Evolutionary conservation across 2,329 filamentous ascomycete genomes (phyloP).

Genomic region (Fusarium camptoceras): DNA sequence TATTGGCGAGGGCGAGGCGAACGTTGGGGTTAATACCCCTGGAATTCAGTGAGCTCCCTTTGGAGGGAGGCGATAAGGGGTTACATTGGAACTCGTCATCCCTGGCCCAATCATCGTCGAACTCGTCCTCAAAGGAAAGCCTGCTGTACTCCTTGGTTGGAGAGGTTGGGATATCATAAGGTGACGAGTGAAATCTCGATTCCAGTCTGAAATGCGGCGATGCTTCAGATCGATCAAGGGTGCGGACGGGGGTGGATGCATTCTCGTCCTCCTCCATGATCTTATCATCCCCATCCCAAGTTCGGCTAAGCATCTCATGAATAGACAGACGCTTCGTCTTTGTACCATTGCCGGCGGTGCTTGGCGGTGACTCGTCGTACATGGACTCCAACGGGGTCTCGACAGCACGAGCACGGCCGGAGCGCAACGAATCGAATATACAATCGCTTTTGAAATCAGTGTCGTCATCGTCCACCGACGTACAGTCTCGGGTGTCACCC

Average conservation of each 20-base stretch:
- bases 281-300: slow-evolving; percentile 66
- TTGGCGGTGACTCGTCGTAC: slow-evolving; percentile 82
- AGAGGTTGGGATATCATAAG: slow-evolving; percentile 51
- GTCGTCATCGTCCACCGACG: slow-evolving; percentile 80
- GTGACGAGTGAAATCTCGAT: slow-evolving; percentile 48
- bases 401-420: slow-evolving; percentile 72
- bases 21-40: slow-evolving; percentile 65
- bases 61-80: slow-evolving; percentile 68
- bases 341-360: slow-evolving; percentile 63
- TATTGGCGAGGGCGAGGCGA: slow-evolving; percentile 64
- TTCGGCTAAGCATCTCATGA: slow-evolving; percentile 67
- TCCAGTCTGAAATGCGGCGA: slow-evolving; percentile 48
- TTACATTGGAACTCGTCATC: slow-evolving; percentile 66
- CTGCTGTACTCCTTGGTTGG: slow-evolving; percentile 58
- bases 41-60: slow-evolving; percentile 64
- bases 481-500: slow-evolving; percentile 71
- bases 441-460: slow-evolving; percentile 83
- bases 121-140: slow-evolving; percentile 70
- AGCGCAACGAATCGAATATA: slow-evolving; percentile 80
- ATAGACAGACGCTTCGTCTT: slow-evolving; percentile 69
- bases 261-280: slow-evolving; percentile 74
- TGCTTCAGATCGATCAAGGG: slow-evolving; percentile 48
- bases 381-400: slow-evolving; percentile 82
- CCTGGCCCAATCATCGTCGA: slow-evolving; percentile 72
- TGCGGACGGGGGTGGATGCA: slow-evolving; percentile 62